Conservation (phyloP, 192 early-diverging fungal genomes). For the Lobosporangium transversale region DNA sequence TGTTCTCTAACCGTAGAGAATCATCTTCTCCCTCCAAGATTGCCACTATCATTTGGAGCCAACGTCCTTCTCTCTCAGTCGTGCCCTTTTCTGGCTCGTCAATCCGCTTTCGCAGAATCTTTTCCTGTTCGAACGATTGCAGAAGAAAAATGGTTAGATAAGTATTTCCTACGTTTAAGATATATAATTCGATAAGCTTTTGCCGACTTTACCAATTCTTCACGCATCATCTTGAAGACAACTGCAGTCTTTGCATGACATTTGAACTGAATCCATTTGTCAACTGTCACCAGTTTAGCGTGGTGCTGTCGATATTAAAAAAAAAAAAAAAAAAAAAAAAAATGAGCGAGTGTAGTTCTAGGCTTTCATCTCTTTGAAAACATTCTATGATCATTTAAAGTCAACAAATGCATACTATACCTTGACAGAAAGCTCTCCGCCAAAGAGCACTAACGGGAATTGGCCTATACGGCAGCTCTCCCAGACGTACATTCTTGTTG, state of each 20-base stretch:
- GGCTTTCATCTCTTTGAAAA: not conserved
- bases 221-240: conserved; percentile 61
- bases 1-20: conserved; percentile 30
- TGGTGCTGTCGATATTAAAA: conserved; percentile 47
- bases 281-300: conserved; percentile 51
- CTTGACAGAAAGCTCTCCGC: conserved; percentile 56
- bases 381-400: not conserved
- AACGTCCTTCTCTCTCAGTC: conserved; percentile 42
- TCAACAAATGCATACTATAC: conserved; percentile 25
- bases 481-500: conserved; percentile 62
- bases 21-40: conserved; percentile 51
- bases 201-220: conserved; percentile 51
- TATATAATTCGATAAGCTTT: not conserved
- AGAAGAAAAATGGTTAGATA: too few species aligned
- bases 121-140: conserved; percentile 16
- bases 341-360: not conserved
- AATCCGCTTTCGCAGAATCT: conserved; percentile 48
- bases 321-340: conserved; percentile 3
- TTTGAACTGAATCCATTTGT: conserved; percentile 64
- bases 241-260: conserved; percentile 63
- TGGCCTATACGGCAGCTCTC: conserved; percentile 57
- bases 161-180: too few species aligned
- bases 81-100: conserved; percentile 45
- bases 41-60: conserved; percentile 46
- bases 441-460: conserved; percentile 60